These are phyloP conservation scores for Mangifera indica DNA, from an alignment of 345 rosid genomes.

Conservation along the genomic window DNA sequence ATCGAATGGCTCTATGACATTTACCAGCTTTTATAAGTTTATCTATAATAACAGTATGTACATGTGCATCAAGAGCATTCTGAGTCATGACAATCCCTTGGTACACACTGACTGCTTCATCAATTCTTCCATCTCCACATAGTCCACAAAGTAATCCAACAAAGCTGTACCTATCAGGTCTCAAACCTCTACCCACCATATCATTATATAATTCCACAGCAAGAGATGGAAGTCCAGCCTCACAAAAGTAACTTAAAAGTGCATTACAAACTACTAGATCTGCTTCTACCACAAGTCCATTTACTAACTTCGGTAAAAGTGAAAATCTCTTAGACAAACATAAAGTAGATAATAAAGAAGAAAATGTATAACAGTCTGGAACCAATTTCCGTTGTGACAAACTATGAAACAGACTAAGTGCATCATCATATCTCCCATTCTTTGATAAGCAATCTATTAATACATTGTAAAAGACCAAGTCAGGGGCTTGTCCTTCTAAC, in stretches of 20 bases:
- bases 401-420: slow-evolving; percentile 41
- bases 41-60: slow-evolving; percentile 56
- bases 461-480: slow-evolving; percentile 64
- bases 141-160: slow-evolving; percentile 54
- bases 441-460: slow-evolving; percentile 55
- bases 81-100: slow-evolving; percentile 29
- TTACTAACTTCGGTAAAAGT: slow-evolving; percentile 33
- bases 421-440: slow-evolving; percentile 56
- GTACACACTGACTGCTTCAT: slow-evolving; percentile 54
- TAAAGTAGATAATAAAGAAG: slow-evolving; percentile 49
- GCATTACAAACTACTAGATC: slow-evolving; percentile 58
- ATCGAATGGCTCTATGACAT: slow-evolving; percentile 39
- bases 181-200: slow-evolving; percentile 49
- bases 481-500: slow-evolving; percentile 45
- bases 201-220: slow-evolving; percentile 44
- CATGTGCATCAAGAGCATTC: slow-evolving; percentile 50
- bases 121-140: slow-evolving; percentile 37
- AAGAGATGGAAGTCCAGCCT: slow-evolving; percentile 39
- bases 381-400: slow-evolving; percentile 40
- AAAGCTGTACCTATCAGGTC: slow-evolving; percentile 57
- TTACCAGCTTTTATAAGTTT: slow-evolving; percentile 49
- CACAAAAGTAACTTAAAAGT: slow-evolving; percentile 49
- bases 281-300: slow-evolving; percentile 27
- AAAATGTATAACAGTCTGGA: slow-evolving; percentile 66
- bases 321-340: slow-evolving; percentile 40